These are phyloP conservation scores for Candida chauliodis DNA, from an alignment of 805 yeast genomes.

Conservation along the genomic window DNA sequence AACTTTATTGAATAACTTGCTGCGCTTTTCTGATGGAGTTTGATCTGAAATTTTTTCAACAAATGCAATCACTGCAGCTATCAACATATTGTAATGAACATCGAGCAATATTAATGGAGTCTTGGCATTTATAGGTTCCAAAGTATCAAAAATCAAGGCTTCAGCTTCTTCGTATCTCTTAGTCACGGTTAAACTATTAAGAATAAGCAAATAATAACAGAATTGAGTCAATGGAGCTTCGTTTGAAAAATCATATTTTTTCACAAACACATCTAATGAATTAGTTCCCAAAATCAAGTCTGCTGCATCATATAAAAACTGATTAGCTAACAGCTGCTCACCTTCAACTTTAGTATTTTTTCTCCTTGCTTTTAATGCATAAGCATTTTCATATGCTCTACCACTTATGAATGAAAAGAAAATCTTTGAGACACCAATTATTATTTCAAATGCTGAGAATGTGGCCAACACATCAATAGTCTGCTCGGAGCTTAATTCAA, in stretches of 20 bases:
- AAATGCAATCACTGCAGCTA: constrained; percentile 1
- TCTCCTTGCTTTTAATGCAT: neutral
- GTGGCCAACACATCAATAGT: constrained; percentile 4
- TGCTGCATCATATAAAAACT: constrained; percentile 4
- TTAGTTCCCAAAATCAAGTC: neutral
- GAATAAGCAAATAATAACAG: constrained; percentile 5
- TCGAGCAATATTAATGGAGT: constrained; percentile 21
- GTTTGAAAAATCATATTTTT: constrained; percentile 4
- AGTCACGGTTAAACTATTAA: neutral
- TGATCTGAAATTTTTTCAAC: neutral
- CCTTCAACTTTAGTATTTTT: neutral
- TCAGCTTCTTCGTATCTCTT: constrained; percentile 18
- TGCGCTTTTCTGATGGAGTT: constrained; percentile 12
- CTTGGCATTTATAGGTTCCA: constrained; percentile 18
- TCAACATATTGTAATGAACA: constrained; percentile 16
- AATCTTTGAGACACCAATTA: constrained; percentile 13
- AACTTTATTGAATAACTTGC: constrained; percentile 18
- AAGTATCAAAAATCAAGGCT: constrained; percentile 12
- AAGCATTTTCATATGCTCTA: constrained; percentile 3
- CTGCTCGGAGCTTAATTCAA: constrained; percentile 11
- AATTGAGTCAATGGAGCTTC: constrained; percentile 5
- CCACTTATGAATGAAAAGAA: constrained; percentile 16
- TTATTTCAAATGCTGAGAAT: constrained; percentile 9
- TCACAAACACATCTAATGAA: neutral
- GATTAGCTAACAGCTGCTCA: neutral